Evolutionary conservation across 352 stramenopile genomes (phyloP).

Genomic region (Globisporangium acanthophoron): DNA sequence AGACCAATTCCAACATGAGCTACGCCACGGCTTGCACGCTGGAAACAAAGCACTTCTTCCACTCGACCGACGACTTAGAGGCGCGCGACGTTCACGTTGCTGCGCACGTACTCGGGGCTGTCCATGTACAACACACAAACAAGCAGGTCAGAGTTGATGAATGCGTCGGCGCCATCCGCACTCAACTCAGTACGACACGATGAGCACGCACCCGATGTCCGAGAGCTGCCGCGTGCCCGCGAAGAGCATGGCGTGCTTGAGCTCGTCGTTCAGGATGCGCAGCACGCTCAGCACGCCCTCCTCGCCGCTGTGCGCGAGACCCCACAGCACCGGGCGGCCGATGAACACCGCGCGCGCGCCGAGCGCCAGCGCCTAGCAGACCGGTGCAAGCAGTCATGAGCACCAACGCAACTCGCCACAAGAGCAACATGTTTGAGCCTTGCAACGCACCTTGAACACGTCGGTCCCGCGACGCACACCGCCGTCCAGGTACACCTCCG

Average conservation of each 20-base stretch:
- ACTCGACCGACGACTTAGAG: slow-evolving; percentile 1
- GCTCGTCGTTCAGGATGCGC: slow-evolving; percentile 88
- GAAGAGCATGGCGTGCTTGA: slow-evolving; percentile 92
- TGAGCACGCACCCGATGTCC: slow-evolving; percentile 56
- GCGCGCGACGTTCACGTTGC: slow-evolving; percentile 11
- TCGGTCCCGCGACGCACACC: slow-evolving; percentile 94
- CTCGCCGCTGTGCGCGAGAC: slow-evolving; percentile 88
- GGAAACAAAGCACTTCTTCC: neutral
- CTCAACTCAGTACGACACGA: too few relatives aligned
- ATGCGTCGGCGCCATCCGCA: too few relatives aligned
- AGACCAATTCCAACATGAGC: neutral
- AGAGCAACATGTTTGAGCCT: neutral
- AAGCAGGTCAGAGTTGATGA: neutral
- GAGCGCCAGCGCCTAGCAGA: slow-evolving; percentile 72
- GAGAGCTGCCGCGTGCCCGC: slow-evolving; percentile 51
- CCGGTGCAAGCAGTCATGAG: neutral
- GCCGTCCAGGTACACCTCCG: slow-evolving; percentile 92
- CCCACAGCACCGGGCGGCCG: slow-evolving; percentile 93
- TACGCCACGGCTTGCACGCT: too few relatives aligned
- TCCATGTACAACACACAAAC: neutral
- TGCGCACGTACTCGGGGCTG: slow-evolving; percentile 31
- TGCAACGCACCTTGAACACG: slow-evolving; percentile 83
- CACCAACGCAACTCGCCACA: neutral
- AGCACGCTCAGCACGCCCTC: slow-evolving; percentile 85
- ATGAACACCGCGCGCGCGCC: slow-evolving; percentile 93